Base-by-base conservation (phyloP, 306 rosid genomes). In the Myrica gale region DNA sequence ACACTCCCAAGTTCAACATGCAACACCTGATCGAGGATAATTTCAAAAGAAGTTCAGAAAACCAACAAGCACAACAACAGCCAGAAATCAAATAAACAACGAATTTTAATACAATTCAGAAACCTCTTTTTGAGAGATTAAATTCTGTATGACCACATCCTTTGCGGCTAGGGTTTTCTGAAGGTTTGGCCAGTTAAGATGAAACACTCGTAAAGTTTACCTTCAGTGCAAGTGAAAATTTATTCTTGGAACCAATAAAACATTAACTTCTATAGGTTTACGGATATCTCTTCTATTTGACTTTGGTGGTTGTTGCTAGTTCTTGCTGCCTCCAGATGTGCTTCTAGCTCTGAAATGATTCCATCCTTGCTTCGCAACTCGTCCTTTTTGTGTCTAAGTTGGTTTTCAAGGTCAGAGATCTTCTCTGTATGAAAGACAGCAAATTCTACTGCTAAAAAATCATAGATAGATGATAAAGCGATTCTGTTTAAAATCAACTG, bases 201-300 rank as follows among this genome's bases (percentile, higher is more conserved):
- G 85, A 79, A 42, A 67, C 71, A 51, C 57, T 15, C n/a, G 48
- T 42, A 21, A 20, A 68, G 73, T 56, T 21, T 16, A 47, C 61
- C 6, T 50, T 13, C 52, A 17, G 68, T 51, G 56, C 81, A 20
- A 75, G 21, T 54, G 81, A 4, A 75, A 51, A 72, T 54, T 54
- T 56, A 20, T 11, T 58, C 45, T 83, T 47, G 53, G 26, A 58
- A 67, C 76, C 72, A 44, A 69, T 74, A 46, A 76, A 20, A 32
- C 46, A 52, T 32, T 55, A 54, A 46, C 70, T 44, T 48, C 75
- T 67, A 79, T 51, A 60, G 17, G 70, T 68, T 69, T 55, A 50
- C 9, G 96, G 96, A 92, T 92, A 92, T 90, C 79, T 87, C 88
- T 75, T 90, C 91, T 67, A 85, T 81, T 81, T 87, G 89, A 76